These are phyloP conservation scores for Globisporangium viniferum DNA, from an alignment of 352 stramenopile species.

Conservation along the genomic window DNA sequence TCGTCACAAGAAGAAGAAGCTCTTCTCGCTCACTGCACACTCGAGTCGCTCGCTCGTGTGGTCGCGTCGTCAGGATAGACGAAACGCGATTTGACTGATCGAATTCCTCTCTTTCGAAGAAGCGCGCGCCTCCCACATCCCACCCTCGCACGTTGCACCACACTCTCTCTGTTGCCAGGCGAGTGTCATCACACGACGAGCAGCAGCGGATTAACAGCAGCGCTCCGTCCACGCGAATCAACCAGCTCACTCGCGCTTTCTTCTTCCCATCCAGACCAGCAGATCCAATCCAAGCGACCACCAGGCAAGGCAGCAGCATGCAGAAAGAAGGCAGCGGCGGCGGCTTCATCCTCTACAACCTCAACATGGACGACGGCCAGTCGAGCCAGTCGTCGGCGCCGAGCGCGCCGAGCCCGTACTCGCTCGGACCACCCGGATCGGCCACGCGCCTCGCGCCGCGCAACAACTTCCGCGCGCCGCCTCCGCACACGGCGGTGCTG, in stretches of 20 bases:
- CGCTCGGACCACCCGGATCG: slow-evolving; percentile 16
- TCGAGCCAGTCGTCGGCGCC: slow-evolving; percentile 33
- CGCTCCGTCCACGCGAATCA: not conserved
- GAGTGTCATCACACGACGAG: not conserved
- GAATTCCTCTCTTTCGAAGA: slow-evolving; percentile 5
- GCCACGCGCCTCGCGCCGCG: slow-evolving; percentile 20
- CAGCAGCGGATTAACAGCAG: not conserved
- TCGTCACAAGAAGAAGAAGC: not conserved
- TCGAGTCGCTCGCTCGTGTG: not conserved
- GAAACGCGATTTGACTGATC: slow-evolving; percentile 14
- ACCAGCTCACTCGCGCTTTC: slow-evolving; percentile 3
- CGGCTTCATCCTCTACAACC: slow-evolving; percentile 41
- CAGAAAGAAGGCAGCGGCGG: slow-evolving; percentile 12
- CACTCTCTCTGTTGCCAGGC: not conserved
- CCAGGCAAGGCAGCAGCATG: not conserved
- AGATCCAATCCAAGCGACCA: not conserved
- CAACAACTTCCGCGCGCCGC: slow-evolving; percentile 27
- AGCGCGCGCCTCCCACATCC: not conserved
- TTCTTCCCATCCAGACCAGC: not conserved
- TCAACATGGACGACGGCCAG: slow-evolving; percentile 41
- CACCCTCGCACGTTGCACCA: not conserved
- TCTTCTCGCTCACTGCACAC: not conserved
- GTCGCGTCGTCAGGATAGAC: not conserved
- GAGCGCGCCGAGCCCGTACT: slow-evolving; percentile 38
- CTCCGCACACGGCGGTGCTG: slow-evolving; percentile 46